Conservation (phyloP, 2,329 filamentous ascomycete species). For the Ophiostoma australiae region DNA sequence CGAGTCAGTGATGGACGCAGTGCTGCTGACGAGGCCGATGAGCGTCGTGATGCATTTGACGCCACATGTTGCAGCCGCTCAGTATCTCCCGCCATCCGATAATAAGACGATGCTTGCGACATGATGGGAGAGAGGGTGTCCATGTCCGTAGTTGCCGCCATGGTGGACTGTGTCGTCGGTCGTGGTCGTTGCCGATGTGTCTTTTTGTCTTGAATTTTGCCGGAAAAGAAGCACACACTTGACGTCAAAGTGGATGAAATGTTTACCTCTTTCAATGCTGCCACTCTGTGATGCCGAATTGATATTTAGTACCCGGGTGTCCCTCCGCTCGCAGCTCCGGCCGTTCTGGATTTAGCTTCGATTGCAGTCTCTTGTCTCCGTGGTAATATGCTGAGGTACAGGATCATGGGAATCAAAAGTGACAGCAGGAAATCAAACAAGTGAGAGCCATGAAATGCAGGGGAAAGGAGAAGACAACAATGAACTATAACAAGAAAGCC, state of each 20-base stretch:
- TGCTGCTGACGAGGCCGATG: slow-evolving; percentile 13
- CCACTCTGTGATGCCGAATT: neutral
- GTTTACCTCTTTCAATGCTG: neutral
- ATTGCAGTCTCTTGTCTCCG: neutral
- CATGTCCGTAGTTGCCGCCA: slow-evolving; percentile 1
- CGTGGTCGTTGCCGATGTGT: neutral
- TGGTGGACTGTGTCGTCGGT: slow-evolving; percentile 8
- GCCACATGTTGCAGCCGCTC: slow-evolving; percentile 5
- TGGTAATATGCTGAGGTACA: neutral
- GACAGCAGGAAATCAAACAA: neutral
- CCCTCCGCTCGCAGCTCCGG: neutral
- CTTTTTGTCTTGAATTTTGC: too few relatives aligned
- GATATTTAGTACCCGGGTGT: neutral
- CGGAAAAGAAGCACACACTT: too few relatives aligned
- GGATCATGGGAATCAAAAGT: neutral
- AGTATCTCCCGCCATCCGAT: neutral
- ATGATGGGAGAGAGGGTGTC: neutral
- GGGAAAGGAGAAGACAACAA: slow-evolving; percentile 5
- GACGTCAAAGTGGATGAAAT: too few relatives aligned
- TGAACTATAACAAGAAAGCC: neutral
- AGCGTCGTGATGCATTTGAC: slow-evolving; percentile 13
- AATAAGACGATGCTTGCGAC: slow-evolving; percentile 5
- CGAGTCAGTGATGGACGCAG: slow-evolving; percentile 37
- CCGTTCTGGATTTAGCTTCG: neutral
- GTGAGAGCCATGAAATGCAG: neutral